A percentile compares a stretch with the other conserved stretches of the same genome.
Evolutionary conservation across 768 basidiomycete genomes (phyloP).

Genomic region (Tricholoma saponaceum): DNA sequence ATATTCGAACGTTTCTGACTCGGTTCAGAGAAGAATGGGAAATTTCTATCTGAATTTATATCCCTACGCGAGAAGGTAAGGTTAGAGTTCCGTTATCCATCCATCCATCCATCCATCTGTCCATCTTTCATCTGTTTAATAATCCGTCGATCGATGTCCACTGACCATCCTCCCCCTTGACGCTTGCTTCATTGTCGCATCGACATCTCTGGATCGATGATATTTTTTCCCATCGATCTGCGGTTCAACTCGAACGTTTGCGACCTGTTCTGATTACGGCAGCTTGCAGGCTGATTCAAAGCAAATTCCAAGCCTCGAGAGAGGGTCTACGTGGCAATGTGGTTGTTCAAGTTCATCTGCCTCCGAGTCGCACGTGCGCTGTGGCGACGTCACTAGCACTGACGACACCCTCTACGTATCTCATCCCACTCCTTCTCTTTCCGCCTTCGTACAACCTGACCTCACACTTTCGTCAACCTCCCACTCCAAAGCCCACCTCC

Average conservation of each 20-base stretch:
- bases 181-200: not conserved
- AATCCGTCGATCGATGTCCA: not conserved
- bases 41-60: not conserved
- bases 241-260: not conserved
- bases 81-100: not conserved
- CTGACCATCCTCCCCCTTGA: not conserved
- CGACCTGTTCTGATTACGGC: not conserved
- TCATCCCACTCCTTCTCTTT: not conserved
- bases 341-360: not conserved
- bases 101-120: not conserved
- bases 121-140: not conserved
- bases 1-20: not conserved
- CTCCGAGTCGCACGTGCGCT: not conserved
- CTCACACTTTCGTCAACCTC: not conserved
- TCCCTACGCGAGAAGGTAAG: not conserved
- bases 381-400: not conserved
- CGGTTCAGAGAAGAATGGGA: not conserved
- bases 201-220: not conserved
- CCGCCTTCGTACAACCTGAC: not conserved
- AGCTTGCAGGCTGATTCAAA: not conserved
- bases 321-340: not conserved
- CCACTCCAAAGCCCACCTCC: not conserved
- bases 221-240: not conserved
- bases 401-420: not conserved
- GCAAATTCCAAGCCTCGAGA: not conserved